Evolutionary conservation across 768 basidiomycete genomes (phyloP).

Genomic region (Tremella fuciformis): DNA sequence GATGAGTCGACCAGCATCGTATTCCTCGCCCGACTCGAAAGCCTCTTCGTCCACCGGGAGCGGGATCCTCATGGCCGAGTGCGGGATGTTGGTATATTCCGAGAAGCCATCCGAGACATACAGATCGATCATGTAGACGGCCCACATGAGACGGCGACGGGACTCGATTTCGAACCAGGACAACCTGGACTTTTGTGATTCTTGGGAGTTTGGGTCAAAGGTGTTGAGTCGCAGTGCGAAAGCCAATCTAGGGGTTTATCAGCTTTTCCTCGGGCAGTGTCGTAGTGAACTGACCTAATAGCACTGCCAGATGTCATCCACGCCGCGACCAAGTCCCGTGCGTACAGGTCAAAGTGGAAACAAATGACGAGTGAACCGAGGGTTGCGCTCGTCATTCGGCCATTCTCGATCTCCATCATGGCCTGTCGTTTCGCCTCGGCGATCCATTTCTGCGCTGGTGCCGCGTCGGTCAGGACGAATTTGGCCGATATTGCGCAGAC

Average conservation of each 20-base stretch:
- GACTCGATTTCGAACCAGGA: conserved; percentile 6
- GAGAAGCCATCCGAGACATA: conserved; percentile 2
- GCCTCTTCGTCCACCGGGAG: conserved; percentile 1
- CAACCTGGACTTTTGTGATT: not conserved
- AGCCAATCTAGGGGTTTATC: not conserved
- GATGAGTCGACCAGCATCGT: conserved; percentile 1
- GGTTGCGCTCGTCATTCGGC: not conserved
- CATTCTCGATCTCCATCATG: conserved; percentile 7
- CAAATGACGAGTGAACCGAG: not conserved
- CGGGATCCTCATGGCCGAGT: conserved; percentile 2
- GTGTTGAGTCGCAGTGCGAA: conserved; percentile 1
- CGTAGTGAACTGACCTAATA: not conserved
- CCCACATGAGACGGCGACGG: not conserved
- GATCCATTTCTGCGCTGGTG: conserved; percentile 6
- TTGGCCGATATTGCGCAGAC: conserved; percentile 9
- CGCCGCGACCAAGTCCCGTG: conserved; percentile 4
- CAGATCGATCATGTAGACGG: conserved; percentile 6
- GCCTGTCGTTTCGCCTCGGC: conserved; percentile 10
- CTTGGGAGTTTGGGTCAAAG: conserved; percentile 1
- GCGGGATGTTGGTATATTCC: conserved; percentile 2
- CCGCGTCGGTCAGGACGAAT: conserved; percentile 1
- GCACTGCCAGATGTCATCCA: conserved; percentile 10
- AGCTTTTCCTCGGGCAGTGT: not conserved
- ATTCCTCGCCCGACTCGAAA: conserved; percentile 1
- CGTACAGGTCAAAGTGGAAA: conserved; percentile 6